Conservation (phyloP, 768 basidiomycete genomes). For the Cantharellus anzutake region DNA sequence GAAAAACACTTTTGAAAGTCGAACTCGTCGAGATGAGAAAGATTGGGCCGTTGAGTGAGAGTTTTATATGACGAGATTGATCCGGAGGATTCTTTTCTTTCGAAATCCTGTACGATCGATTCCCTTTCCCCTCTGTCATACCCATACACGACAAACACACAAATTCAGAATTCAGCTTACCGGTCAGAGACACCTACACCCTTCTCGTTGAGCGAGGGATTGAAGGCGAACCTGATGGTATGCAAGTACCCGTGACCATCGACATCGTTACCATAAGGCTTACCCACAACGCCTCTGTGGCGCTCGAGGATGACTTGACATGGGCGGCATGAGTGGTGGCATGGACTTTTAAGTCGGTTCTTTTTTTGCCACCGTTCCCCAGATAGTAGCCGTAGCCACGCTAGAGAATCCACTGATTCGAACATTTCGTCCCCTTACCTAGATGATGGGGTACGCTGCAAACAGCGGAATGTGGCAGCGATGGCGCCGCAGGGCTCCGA, state of each 20-base stretch:
- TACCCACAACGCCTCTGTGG: background rate
- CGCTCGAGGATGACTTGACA: conserved; percentile 28
- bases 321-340: conserved; percentile 17
- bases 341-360: conserved; percentile 16
- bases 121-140: conserved; percentile 2
- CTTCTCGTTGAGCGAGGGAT: conserved; percentile 98
- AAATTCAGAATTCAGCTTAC: conserved; percentile 34
- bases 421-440: background rate
- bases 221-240: conserved; percentile 26
- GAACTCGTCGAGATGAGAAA: conserved; percentile 22
- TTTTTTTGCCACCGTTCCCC: conserved; percentile 25
- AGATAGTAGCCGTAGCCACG: too few relatives aligned
- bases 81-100: conserved; percentile 37
- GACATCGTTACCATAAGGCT: background rate
- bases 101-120: background rate
- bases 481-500: conserved; percentile 18
- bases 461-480: conserved; percentile 10
- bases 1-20: too few relatives aligned
- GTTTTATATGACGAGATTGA: conserved; percentile 49
- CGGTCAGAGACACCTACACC: conserved; percentile 18
- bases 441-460: conserved; percentile 18
- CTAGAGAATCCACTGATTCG: background rate
- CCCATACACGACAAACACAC: background rate
- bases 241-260: background rate
- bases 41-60: conserved; percentile 61